Evolutionary conservation across 495 filamentous ascomycete species (phyloP), one percentile per base, ranked within the genome.

Genomic region (Rhypophila decipiens): DNA sequence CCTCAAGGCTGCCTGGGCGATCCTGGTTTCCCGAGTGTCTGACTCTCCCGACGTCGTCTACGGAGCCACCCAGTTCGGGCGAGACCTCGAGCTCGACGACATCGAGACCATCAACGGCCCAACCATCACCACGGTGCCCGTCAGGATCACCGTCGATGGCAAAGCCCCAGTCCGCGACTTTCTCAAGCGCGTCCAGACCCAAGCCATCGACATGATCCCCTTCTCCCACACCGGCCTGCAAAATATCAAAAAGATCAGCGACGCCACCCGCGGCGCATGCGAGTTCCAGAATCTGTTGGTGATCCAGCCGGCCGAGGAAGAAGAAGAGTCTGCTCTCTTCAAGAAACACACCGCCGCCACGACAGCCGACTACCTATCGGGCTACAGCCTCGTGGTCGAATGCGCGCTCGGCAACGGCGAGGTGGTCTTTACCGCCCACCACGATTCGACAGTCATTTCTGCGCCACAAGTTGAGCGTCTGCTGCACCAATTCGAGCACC

Each of bases 71-170:
- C 70, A 12, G 63, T 31, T 58, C 19, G 77, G 77, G 17, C 60
- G 78, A 2, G 60, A 72, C 24, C 66, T 67, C 5, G 59, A 71
- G 4, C 52, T 80, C 2, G 50, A 53, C 8, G 74, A 71, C 7
- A 57, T 80, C n/a, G 68, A 70, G 20, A 52, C 57, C 23, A 69
- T 79, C 24, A 57, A 66, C 13, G 78, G 74, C 1, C 71, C 81
- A 0, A 56, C 79, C 3, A 76, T 84, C 38, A 70, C 79, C 10
- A 83, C 82, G 0, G 61, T 83, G 0, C 82, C 82, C 4, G 56
- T 81, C 19, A 72, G 80, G 1, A 59, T 67, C 15, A 44, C 27
- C 12, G 24, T 64, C 8, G 53, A 57, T 39, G 37, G 31, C 24
- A 27, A 31, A 7, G 36, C 27, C 33, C n/a, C 50, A n/a, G 39